Conservation (phyloP, 345 rosid genomes). For the Pseudoturritis turrita region DNA sequence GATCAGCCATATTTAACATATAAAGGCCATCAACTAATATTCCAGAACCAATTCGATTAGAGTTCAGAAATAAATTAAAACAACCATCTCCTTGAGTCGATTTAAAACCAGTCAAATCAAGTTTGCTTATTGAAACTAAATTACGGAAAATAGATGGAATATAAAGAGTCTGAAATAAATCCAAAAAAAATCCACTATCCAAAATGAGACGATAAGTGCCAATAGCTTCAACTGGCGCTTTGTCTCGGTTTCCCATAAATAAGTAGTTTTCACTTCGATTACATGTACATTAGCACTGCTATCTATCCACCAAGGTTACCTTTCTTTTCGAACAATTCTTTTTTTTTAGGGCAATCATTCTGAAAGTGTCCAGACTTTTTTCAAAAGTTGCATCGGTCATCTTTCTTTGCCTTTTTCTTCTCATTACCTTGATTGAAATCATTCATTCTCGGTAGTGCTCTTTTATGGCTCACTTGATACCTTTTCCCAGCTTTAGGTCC, state of each 20-base stretch:
- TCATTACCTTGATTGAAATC: neutral
- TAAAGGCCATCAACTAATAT: neutral
- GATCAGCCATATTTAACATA: neutral
- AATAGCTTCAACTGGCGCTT: neutral
- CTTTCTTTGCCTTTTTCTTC: neutral
- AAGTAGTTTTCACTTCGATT: too few species aligned
- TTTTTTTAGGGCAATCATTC: neutral
- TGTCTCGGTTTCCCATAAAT: too few species aligned
- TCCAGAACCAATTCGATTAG: neutral
- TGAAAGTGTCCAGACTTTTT: neutral
- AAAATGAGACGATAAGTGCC: neutral
- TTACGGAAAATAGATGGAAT: neutral
- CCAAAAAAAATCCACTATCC: neutral
- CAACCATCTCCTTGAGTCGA: neutral
- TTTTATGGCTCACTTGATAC: neutral
- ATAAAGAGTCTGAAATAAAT: neutral
- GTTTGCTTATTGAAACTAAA: neutral
- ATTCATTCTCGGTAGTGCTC: neutral
- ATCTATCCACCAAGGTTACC: neutral
- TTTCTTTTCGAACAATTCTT: neutral
- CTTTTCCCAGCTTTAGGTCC: neutral
- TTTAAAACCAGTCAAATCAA: neutral
- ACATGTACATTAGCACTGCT: too few species aligned
- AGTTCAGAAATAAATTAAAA: neutral
- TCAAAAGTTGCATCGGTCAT: neutral